Evolutionary conservation across 2,329 filamentous ascomycete species (phyloP).

Genomic region (Orbilia blumenaviensis): DNA sequence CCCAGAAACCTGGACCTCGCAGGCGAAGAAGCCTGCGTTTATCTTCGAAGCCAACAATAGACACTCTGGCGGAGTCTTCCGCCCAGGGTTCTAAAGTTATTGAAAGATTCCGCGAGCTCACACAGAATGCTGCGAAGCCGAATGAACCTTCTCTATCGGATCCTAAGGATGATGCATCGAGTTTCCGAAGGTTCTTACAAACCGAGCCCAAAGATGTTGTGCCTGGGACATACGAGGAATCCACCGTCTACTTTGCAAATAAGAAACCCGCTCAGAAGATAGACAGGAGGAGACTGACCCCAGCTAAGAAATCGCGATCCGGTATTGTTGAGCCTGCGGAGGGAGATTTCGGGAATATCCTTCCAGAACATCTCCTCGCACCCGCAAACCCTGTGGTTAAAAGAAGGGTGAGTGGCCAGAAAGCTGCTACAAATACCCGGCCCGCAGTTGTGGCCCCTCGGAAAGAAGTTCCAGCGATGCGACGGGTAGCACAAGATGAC

Average conservation of each 20-base stretch:
- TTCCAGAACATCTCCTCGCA: conserved; percentile 42
- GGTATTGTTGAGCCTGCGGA: conserved; percentile 6
- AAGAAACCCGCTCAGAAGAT: not conserved
- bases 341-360: conserved; percentile 23
- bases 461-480: not conserved
- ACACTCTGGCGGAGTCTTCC: not conserved
- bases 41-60: conserved; percentile 2
- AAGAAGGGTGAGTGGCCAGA: not conserved
- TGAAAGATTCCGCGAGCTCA: conserved; percentile 41
- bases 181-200: conserved; percentile 42
- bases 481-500: conserved; percentile 1
- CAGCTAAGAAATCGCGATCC: conserved; percentile 2
- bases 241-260: conserved; percentile 38
- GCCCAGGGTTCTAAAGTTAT: conserved; percentile 13
- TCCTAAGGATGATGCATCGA: conserved; percentile 29
- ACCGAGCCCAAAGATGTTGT: conserved; percentile 41
- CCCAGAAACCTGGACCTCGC: conserved; percentile 17
- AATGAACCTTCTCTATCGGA: not conserved
- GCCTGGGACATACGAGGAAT: conserved; percentile 46
- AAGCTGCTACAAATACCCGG: not conserved
- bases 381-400: not conserved
- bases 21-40: conserved; percentile 36
- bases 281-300: conserved; percentile 23
- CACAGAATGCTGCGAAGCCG: conserved; percentile 15
- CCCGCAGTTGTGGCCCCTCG: not conserved